These are phyloP conservation scores for Simplicillium aogashimaense DNA, from an alignment of 2,329 filamentous ascomycete genomes.

Conservation along the genomic window DNA sequence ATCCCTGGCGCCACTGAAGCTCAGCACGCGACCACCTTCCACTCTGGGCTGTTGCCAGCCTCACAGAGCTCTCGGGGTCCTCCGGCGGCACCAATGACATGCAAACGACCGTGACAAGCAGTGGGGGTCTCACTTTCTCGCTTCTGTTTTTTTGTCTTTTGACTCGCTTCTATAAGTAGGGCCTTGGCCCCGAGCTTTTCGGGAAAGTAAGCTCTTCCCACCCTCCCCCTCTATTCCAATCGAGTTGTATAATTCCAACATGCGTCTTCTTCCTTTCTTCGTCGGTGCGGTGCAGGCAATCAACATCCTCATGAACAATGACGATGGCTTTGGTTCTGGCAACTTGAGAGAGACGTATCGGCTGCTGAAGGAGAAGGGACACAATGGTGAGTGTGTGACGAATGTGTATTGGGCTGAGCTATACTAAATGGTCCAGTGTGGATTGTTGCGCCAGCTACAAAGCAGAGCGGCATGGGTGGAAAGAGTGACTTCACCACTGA, in stretches of 20 bases:
- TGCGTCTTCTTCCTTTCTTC: conserved; percentile 14
- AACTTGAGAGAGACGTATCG: conserved; percentile 19
- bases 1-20: too few relatives aligned
- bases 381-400: conserved; percentile 12
- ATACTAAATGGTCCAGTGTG: conserved; percentile 12
- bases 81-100: too few relatives aligned
- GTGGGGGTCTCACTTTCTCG: too few relatives aligned
- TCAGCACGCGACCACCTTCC: too few relatives aligned
- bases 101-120: too few relatives aligned
- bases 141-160: too few relatives aligned
- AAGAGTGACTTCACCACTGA: conserved; percentile 16
- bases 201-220: too few relatives aligned
- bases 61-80: too few relatives aligned
- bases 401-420: not conserved
- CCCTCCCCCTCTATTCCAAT: too few relatives aligned
- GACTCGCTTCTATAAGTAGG: too few relatives aligned
- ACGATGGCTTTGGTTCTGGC: conserved; percentile 19
- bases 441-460: conserved; percentile 18
- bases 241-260: conserved; percentile 4
- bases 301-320: conserved; percentile 20
- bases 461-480: conserved; percentile 19
- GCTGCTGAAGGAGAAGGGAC: conserved; percentile 16
- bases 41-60: too few relatives aligned
- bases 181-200: too few relatives aligned
- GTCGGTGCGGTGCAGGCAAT: conserved; percentile 9